Base-by-base conservation (phyloP, 345 rosid species). In the Rhodamnia argentea region DNA sequence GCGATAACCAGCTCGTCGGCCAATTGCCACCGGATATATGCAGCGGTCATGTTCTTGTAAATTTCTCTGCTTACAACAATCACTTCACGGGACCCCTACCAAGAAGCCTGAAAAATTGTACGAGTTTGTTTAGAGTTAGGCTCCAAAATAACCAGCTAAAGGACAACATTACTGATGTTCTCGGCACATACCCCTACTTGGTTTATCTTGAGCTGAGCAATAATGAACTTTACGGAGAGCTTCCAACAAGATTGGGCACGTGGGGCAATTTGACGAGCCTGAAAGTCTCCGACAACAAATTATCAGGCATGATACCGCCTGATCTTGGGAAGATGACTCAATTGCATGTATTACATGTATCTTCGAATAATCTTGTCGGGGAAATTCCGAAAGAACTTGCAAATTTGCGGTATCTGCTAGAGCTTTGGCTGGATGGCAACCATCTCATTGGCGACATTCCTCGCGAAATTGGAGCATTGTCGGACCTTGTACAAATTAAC, bases 41-140 rank as follows among this genome's bases (percentile, higher is more conserved):
- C 70, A 53, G 20, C 7, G 62, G 83, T 4, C 78, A 86, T 13
- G 16, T 4, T 5, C 87, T 88, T 37, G 3, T 2, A 52, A 2
- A 12, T 4, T 44, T 86, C 3, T 8, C 78, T 9, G 76, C 57
- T 0, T 0, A 11, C 0, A 23, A 51, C 51, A 90, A 90, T 44
- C 2, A 60, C 55, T 76, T 90, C 18, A 20, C 26, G 0, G 86
- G 90, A 0, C 70, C 83, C 4, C 81, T 91, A 0, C 89, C 88
- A 0, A 6, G 18, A 47, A 58, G 88, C 83, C 29, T 91, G 22
- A 84, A 22, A 52, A 88, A 91, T 23, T 89, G 84, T 24, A 74
- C 16, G 2, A 86, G 62, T 5, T 78, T 89, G 26, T 2, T 3
- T n/a, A 82, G 85, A 83, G 86, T 54, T 16, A 86, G 78, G 32